Evolutionary conservation across 192 early-diverging fungal species (phyloP).

Genomic region (Jimgerdemannia flammicorona): DNA sequence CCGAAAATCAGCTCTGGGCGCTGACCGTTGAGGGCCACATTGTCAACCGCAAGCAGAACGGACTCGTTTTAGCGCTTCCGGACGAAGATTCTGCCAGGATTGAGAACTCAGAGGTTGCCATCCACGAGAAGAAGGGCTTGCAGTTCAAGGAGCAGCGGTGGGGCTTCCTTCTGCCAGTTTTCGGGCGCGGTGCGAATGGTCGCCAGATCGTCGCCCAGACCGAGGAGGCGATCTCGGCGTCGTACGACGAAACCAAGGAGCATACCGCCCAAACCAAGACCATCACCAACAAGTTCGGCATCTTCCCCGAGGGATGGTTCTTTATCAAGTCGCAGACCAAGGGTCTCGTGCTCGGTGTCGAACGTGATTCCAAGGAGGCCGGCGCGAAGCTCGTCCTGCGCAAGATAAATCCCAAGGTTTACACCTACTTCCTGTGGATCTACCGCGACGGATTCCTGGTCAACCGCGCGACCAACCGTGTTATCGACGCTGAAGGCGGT

Average conservation of each 20-base stretch:
- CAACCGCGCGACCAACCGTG: slow-evolving; percentile 29
- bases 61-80: neutral
- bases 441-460: slow-evolving; percentile 26
- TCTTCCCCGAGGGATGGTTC: neutral
- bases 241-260: neutral
- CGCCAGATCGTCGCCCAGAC: neutral
- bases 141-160: slow-evolving; percentile 19
- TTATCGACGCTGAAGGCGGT: slow-evolving; percentile 30
- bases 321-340: slow-evolving; percentile 3
- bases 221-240: neutral
- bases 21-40: slow-evolving; percentile 5
- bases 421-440: slow-evolving; percentile 25
- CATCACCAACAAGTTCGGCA: neutral
- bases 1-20: slow-evolving; percentile 31
- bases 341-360: neutral
- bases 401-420: neutral
- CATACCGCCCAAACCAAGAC: neutral
- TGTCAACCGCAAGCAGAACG: neutral
- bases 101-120: neutral
- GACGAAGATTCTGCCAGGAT: neutral
- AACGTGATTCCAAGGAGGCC: neutral
- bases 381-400: neutral
- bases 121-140: neutral
- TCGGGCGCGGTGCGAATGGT: neutral
- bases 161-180: slow-evolving; percentile 32